These are phyloP conservation scores for Nicotiana rustica DNA, from an alignment of 305 asterid genomes.

Conservation along the genomic window DNA sequence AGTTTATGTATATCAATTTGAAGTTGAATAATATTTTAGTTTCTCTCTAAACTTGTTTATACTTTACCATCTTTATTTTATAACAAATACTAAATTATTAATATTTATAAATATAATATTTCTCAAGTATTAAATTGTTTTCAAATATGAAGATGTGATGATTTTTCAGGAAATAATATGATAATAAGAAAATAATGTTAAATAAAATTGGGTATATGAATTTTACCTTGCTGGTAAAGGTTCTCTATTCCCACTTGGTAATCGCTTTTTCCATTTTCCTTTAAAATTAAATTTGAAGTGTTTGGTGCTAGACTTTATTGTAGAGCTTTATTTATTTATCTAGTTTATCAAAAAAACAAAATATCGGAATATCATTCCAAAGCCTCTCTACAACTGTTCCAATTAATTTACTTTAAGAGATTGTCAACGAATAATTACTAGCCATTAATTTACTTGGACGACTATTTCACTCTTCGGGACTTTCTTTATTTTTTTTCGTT, in stretches of 20 bases:
- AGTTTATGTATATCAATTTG: no score
- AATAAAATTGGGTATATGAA: background rate
- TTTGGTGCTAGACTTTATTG: background rate
- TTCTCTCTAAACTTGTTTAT: no score
- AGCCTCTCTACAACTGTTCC: background rate
- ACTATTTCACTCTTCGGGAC: no score
- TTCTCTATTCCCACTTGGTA: no score
- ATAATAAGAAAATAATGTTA: background rate
- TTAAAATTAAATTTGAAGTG: background rate
- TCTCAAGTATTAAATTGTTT: background rate
- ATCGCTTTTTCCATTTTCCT: no score
- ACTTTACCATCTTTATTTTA: no score
- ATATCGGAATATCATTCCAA: background rate
- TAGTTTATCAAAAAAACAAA: background rate
- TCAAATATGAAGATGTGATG: background rate
- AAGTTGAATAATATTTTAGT: no score
- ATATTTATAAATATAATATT: no score
- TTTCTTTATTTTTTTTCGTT: no score
- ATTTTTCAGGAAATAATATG: no score
- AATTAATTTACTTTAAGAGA: background rate
- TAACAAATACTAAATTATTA: no score
- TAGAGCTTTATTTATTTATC: background rate
- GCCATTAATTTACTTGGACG: background rate
- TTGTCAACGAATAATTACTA: slow-evolving; percentile 17
- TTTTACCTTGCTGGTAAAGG: no score